These are phyloP conservation scores for Aspergillus taichungensis DNA, from an alignment of 495 filamentous ascomycete genomes.

Conservation along the genomic window DNA sequence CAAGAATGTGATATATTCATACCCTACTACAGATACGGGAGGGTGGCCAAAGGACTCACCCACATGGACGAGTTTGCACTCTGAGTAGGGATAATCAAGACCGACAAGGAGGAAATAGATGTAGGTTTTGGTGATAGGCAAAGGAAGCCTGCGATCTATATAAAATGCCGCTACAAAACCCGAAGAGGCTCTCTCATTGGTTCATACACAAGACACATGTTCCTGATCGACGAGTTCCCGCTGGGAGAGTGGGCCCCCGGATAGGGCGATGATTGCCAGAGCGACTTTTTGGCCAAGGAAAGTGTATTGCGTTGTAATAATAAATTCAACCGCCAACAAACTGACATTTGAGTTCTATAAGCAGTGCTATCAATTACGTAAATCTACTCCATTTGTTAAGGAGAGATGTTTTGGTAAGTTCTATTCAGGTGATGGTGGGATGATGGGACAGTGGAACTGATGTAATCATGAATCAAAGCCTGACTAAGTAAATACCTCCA, in stretches of 20 bases:
- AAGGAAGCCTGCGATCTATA: conserved; percentile 9
- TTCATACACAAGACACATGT: conserved; percentile 25
- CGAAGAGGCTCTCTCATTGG: conserved; percentile 23
- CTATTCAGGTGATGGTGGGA: too few relatives aligned
- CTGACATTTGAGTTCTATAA: too few relatives aligned
- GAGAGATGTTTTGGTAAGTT: too few relatives aligned
- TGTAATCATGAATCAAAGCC: too few relatives aligned
- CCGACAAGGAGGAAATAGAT: conserved; percentile 23
- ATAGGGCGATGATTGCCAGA: conserved; percentile 1
- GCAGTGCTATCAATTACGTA: too few relatives aligned
- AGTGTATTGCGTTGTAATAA: neutral
- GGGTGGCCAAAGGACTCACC: conserved; percentile 6
- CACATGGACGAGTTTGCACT: conserved; percentile 22
- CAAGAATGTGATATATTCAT: neutral
- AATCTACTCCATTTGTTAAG: too few relatives aligned
- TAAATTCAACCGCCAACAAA: neutral
- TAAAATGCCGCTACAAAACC: conserved; percentile 19
- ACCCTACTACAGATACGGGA: neutral
- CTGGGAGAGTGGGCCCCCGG: conserved; percentile 7
- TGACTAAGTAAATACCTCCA: too few relatives aligned
- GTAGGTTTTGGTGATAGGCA: conserved; percentile 20
- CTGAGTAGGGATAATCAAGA: conserved; percentile 31
- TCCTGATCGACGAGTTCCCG: conserved; percentile 18
- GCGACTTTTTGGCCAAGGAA: conserved; percentile 1
- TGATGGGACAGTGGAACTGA: too few relatives aligned